phyloP scores from a whole-genome alignment of 257 asterid genomes.

The Linderniella brevidens region DNA sequence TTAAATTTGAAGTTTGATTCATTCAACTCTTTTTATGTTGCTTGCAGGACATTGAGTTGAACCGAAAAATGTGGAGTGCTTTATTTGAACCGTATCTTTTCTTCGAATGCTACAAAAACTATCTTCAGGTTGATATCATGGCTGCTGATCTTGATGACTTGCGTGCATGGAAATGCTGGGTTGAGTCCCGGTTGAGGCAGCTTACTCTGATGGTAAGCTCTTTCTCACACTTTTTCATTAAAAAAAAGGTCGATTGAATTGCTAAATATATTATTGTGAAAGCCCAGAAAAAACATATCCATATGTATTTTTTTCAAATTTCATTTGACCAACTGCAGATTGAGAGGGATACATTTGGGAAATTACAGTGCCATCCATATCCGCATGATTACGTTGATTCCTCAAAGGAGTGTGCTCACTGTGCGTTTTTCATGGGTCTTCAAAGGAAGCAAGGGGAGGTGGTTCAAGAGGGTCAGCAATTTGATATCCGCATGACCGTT shows the following conservation, averaged over 20 bases:
- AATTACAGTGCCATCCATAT: constrained; percentile 84
- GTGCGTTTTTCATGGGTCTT: constrained; percentile 82
- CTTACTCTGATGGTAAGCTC: constrained; percentile 84
- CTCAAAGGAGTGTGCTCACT: constrained; percentile 50
- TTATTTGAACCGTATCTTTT: constrained; percentile 74
- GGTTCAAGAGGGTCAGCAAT: constrained; percentile 80
- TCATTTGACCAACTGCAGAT: constrained; percentile 45
- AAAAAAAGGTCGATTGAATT: too few species aligned
- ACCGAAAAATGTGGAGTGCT: constrained; percentile 49
- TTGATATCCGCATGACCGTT: constrained; percentile 85
- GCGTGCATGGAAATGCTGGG: constrained; percentile 98
- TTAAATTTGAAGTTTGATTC: not conserved
- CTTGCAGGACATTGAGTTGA: constrained; percentile 83
- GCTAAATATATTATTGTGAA: too few species aligned
- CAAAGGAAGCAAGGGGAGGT: constrained; percentile 76
- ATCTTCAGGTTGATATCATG: constrained; percentile 68
- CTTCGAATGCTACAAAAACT: constrained; percentile 80
- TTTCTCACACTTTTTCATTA: too few species aligned
- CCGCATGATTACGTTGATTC: constrained; percentile 62
- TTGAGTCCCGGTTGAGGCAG: constrained; percentile 88
- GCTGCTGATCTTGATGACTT: constrained; percentile 79
- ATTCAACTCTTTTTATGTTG: too few species aligned
- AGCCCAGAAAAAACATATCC: too few species aligned
- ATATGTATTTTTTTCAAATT: too few species aligned
- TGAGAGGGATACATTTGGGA: constrained; percentile 73